phyloP scores from a whole-genome alignment of 257 asterid species.

The Przewalskia tangutica region DNA sequence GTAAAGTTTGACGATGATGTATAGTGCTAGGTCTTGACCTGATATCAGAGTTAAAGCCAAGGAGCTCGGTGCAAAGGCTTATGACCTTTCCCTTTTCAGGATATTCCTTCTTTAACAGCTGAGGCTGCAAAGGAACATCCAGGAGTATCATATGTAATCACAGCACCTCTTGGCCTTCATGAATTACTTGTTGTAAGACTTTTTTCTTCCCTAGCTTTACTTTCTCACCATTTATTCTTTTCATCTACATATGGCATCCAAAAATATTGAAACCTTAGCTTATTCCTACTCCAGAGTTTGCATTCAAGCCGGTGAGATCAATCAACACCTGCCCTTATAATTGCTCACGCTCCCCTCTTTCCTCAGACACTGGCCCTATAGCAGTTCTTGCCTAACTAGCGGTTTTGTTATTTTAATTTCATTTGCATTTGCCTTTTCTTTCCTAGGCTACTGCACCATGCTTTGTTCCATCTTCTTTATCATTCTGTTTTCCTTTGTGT shows the following conservation, averaged over 20 bases:
- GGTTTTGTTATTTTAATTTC: neutral
- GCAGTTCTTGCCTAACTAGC: neutral
- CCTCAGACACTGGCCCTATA: neutral
- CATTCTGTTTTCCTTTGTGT: no score
- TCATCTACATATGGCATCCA: neutral
- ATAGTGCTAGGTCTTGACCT: neutral
- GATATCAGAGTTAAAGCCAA: neutral
- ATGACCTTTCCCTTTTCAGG: constrained; percentile 35
- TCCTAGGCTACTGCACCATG: neutral
- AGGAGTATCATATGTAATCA: constrained; percentile 62
- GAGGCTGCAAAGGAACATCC: constrained; percentile 96
- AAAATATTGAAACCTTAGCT: neutral
- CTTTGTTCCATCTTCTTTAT: no score
- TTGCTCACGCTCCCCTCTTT: neutral
- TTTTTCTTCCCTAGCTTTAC: neutral
- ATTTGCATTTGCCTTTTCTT: neutral
- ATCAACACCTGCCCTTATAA: neutral
- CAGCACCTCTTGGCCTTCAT: constrained; percentile 86
- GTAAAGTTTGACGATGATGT: neutral
- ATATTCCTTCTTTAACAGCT: constrained; percentile 78
- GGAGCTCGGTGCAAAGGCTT: neutral
- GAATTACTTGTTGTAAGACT: constrained; percentile 61
- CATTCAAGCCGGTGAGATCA: neutral
- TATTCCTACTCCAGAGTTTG: neutral
- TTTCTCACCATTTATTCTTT: neutral